Evolutionary conservation across 176 grass and related monocot genomes (phyloP), one percentile per base, ranked within the genome.

Genomic region (Musa acuminata): DNA sequence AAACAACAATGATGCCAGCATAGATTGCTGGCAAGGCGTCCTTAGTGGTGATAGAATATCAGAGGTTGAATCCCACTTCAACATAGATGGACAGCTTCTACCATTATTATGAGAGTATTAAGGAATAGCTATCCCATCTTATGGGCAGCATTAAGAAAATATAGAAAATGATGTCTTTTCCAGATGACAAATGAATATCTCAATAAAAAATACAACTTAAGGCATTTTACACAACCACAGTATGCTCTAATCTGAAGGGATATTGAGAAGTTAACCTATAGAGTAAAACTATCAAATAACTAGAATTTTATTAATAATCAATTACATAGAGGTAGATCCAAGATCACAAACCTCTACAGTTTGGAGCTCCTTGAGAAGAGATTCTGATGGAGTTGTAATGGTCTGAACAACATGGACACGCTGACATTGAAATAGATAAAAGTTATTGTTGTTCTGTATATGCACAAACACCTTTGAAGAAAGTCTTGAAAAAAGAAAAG

Each of bases 361-460:
- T 86, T 98, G 90, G 78, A 98, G 84, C 75, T 98, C 95, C 82
- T 91, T 98, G 74, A 94, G 90, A 89, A 98, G 90, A 82, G 95
- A 98, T 71, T 98, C 95, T 55, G 95, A 98, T 67, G 95, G 95
- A 60, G 81, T 94, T 75, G 88, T 87, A 72, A 98, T 93, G 69
- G 90, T 98, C 78, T 85, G 82, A 60, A 93, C 79, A 75, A 98
- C 87, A 87, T 98, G 88, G 67, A 77, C 80, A 67, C 95, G 88
- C 95, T 98, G 76, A 9, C 78, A 81, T 81, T 19, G 43, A 67
- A 67, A 79, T 51, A 23, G 74, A 62, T 0, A 79, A 75, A 63
- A 71, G 57, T 62, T 78, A 64, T 50, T 86, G 68, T 84, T 20
- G 29, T 35, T 35, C 13, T 73, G 35, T 83, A 19, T 86, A 60